These are phyloP conservation scores for Cydonia oblonga DNA, from an alignment of 331 rosid species.

Conservation along the genomic window DNA sequence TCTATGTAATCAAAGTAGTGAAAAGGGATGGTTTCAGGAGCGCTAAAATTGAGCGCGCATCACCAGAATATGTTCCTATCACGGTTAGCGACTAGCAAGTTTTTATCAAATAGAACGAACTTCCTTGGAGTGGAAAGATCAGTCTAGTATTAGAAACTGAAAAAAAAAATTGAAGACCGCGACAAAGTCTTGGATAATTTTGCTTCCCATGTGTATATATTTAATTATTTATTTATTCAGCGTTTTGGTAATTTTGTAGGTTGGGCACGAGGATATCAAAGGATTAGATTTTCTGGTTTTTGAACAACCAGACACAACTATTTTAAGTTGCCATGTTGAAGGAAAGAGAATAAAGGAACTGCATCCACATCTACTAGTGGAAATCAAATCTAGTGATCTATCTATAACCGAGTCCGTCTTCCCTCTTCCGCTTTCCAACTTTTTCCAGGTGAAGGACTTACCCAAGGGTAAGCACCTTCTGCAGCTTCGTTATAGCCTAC, in stretches of 20 bases:
- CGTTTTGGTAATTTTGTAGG: slow-evolving; percentile 35
- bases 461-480: slow-evolving; percentile 78
- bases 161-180: too few relatives aligned
- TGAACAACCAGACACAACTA: slow-evolving; percentile 88
- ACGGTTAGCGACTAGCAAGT: slow-evolving; percentile 37
- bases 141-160: too few relatives aligned
- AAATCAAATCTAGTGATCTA: slow-evolving; percentile 62
- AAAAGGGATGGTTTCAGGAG: slow-evolving; percentile 45
- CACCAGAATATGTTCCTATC: slow-evolving; percentile 59
- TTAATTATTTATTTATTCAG: too few relatives aligned
- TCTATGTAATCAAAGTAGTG: slow-evolving; percentile 59
- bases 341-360: slow-evolving; percentile 64
- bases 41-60: slow-evolving; percentile 74
- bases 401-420: slow-evolving; percentile 58
- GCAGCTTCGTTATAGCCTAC: slow-evolving; percentile 61
- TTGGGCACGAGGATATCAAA: slow-evolving; percentile 64
- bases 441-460: slow-evolving; percentile 84
- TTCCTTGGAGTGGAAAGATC: too few relatives aligned
- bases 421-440: slow-evolving; percentile 83
- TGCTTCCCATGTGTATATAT: slow-evolving; percentile 6
- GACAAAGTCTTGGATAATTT: slow-evolving; percentile 4
- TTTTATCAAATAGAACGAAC: background rate
- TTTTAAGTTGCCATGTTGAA: slow-evolving; percentile 85
- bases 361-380: slow-evolving; percentile 56
- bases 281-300: slow-evolving; percentile 84